Base-by-base conservation (phyloP, 1,139 yeast genomes). In the Wickerhamomyces sp. region DNA sequence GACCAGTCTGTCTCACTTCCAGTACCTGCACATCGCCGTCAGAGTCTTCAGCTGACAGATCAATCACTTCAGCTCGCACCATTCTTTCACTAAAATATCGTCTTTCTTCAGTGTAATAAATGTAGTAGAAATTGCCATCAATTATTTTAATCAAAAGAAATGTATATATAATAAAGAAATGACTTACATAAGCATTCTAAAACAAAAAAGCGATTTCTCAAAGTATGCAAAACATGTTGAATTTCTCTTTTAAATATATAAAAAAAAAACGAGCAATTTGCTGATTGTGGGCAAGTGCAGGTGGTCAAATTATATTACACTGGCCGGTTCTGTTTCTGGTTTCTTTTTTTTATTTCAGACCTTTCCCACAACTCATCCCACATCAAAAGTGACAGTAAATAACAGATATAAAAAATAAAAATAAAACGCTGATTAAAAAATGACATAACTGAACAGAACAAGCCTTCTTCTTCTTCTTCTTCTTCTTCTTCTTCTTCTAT, bases 401-500 rank as follows among this genome's bases (percentile, higher is more conserved):
- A 34, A 28, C 21, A 20, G 27, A 17, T 16, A 25, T 15, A 29
- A 15, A 28, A 18, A 35, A 35, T 12, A 24, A 24, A 24, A 10
- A 21, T 10, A 21, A 7, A 24, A 24, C 27, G 27, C 27, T 24
- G 18, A 24, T 28, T 24, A 19, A 30, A 35, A 35, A 25, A 35
- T 29, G 32, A 35, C 33, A 31, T 25, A 31, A 35, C 29, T 21
- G 34, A 35, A 25, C 22, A 35, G 29, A 35, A 13, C 28, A 29
- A 22, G 15, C 33, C 24, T 24, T 19, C 18, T 19, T 25, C 16
- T 19, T 22, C 13, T n/a, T 25, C 17, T 32, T 22, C 10, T 20
- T 30, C 19, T 22, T n/a, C 24, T 8, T 32, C 19, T 12, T 27
- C 20, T 22, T 30, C n/a, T 28, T 27, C 16, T n/a, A 17, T 16